Evolutionary conservation across 2,329 filamentous ascomycete genomes (phyloP).

Genomic region (Penicillium expansum): DNA sequence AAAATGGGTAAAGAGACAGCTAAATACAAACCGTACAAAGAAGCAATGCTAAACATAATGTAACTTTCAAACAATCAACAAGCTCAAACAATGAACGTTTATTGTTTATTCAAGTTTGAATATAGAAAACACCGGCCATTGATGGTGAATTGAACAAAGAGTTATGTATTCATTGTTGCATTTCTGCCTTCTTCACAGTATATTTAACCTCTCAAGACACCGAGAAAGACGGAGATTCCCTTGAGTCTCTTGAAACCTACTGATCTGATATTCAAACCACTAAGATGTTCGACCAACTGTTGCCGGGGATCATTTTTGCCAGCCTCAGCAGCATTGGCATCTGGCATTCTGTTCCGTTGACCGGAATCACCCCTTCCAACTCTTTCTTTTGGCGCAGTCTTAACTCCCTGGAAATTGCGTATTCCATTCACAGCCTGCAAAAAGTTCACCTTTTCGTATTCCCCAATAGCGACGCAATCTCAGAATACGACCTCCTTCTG

Average conservation of each 20-base stretch:
- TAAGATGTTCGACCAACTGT: neutral
- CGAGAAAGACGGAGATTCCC: neutral
- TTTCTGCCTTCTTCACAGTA: neutral
- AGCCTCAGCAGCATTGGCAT: neutral
- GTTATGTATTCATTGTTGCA: neutral
- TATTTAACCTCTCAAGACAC: slow-evolving; percentile 2
- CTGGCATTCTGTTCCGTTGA: slow-evolving; percentile 1
- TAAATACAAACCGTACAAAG: neutral
- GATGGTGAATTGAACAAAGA: neutral
- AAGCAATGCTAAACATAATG: neutral
- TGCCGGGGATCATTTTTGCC: neutral
- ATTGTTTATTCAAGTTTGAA: neutral
- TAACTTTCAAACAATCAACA: neutral
- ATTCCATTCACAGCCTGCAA: neutral
- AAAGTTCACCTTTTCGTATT: neutral
- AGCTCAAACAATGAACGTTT: neutral
- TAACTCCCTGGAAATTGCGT: slow-evolving; percentile 1
- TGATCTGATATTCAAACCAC: neutral
- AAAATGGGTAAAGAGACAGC: too few species aligned
- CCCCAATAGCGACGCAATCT: neutral
- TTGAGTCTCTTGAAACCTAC: neutral
- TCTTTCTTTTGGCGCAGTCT: neutral
- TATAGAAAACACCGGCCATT: neutral
- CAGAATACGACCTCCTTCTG: neutral
- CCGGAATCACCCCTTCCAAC: neutral